Percentiles rank a stretch among this genome's conserved stretches.
Evolutionary conservation across 192 early-diverging fungal genomes (phyloP).

Genomic region (Coemansia sp.): DNA sequence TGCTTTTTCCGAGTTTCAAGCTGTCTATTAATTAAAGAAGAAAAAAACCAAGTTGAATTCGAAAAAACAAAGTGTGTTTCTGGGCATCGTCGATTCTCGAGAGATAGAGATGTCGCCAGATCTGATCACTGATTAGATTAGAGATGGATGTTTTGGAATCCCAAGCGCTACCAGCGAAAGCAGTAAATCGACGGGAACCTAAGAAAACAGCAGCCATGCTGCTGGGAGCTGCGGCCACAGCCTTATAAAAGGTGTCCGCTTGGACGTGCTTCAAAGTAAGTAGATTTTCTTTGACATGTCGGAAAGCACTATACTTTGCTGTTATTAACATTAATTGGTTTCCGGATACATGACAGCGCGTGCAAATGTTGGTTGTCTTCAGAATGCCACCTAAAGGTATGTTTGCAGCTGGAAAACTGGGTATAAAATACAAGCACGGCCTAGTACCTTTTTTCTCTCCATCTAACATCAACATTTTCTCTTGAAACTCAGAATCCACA

Average conservation of each 20-base stretch:
- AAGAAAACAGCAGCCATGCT: too few species aligned
- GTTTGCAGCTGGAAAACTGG: background rate
- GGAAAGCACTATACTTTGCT: background rate
- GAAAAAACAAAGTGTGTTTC: background rate
- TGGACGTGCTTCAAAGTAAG: background rate
- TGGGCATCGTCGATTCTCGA: background rate
- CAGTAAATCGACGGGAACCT: too few species aligned
- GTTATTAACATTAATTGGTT: background rate
- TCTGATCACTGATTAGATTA: conserved; percentile 5
- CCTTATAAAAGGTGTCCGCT: background rate
- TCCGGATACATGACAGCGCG: background rate
- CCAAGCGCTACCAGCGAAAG: too few species aligned
- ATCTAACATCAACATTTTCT: too few species aligned
- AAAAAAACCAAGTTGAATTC: background rate
- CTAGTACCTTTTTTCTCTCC: too few species aligned
- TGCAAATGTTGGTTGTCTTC: background rate
- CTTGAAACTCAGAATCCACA: background rate
- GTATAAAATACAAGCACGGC: background rate
- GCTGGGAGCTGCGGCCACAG: background rate
- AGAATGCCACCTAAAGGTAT: background rate
- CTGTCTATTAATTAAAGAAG: background rate
- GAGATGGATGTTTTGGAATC: background rate
- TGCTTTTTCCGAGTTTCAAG: background rate
- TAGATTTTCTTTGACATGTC: background rate
- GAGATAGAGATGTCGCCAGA: background rate